These are phyloP conservation scores for Wickerhamiella siamensis DNA, from an alignment of 805 yeast genomes.

Conservation along the genomic window DNA sequence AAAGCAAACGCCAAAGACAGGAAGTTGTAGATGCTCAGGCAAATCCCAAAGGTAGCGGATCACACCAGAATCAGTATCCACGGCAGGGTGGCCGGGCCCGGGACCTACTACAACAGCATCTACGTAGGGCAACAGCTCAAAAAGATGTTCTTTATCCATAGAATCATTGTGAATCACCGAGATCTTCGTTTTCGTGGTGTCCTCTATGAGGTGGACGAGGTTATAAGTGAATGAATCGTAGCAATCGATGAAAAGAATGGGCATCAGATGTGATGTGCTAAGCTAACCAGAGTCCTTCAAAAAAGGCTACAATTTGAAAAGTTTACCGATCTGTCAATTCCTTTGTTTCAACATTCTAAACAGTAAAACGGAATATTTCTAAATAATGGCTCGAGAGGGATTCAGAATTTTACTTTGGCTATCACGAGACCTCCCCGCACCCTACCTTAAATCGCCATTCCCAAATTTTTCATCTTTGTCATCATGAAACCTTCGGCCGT, in stretches of 20 bases:
- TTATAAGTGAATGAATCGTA: constrained; percentile 92
- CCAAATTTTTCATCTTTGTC: constrained; percentile 12
- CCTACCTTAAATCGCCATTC: too few relatives aligned
- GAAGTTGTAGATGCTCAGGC: constrained; percentile 30
- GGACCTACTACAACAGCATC: constrained; percentile 85
- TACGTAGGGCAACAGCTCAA: constrained; percentile 34
- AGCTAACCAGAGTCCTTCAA: too few relatives aligned
- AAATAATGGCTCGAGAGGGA: too few relatives aligned
- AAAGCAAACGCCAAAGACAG: constrained; percentile 80
- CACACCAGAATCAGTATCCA: constrained; percentile 54
- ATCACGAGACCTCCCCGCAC: too few relatives aligned
- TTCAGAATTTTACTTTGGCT: too few relatives aligned
- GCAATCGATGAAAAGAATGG: constrained; percentile 67
- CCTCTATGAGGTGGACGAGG: constrained; percentile 45
- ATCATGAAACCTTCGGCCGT: constrained; percentile 25
- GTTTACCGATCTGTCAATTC: too few relatives aligned
- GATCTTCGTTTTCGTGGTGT: constrained; percentile 33
- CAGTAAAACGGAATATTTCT: too few relatives aligned
- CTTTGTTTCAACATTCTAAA: too few relatives aligned
- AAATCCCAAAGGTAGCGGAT: constrained; percentile 41
- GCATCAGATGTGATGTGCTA: constrained; percentile 2
- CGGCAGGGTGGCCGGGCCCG: constrained; percentile 86
- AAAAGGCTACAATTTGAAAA: too few relatives aligned
- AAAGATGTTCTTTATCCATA: constrained; percentile 26
- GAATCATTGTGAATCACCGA: constrained; percentile 52